These are phyloP conservation scores for Tanozyma kutaoensis DNA, from an alignment of 805 yeast genomes.

Conservation along the genomic window DNA sequence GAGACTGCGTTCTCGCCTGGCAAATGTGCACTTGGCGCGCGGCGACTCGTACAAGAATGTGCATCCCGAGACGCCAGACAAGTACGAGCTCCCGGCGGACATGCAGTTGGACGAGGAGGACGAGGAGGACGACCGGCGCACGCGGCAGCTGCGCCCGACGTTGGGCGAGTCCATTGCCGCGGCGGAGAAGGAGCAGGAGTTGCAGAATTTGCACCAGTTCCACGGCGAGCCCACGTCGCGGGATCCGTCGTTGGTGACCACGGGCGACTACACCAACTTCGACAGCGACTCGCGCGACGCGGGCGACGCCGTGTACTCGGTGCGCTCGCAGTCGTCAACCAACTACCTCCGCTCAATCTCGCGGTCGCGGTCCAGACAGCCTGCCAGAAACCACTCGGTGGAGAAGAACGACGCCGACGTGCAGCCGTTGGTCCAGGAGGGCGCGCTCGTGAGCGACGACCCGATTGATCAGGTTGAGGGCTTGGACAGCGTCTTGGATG, in stretches of 20 bases:
- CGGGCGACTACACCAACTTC: conserved; percentile 33
- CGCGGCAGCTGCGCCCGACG: conserved; percentile 27
- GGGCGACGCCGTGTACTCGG: conserved; percentile 10
- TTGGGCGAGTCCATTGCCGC: conserved; percentile 33
- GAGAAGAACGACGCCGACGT: conserved; percentile 18
- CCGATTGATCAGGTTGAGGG: conserved; percentile 33
- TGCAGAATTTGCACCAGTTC: neutral
- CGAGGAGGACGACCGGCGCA: conserved; percentile 22
- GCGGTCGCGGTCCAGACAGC: conserved; percentile 43
- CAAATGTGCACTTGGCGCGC: conserved; percentile 43
- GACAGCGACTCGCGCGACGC: conserved; percentile 20
- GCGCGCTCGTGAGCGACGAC: conserved; percentile 41
- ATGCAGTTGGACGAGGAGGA: conserved; percentile 12
- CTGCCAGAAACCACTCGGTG: conserved; percentile 7
- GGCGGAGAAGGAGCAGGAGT: conserved; percentile 13
- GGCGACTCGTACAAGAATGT: conserved; percentile 67
- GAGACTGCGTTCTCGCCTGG: conserved; percentile 12
- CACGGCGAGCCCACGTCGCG: conserved; percentile 7
- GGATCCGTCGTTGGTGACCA: conserved; percentile 28
- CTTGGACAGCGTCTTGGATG: conserved; percentile 35
- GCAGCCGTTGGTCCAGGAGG: conserved; percentile 38
- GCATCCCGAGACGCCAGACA: conserved; percentile 29
- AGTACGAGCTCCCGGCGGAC: conserved; percentile 29
- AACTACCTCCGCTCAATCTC: conserved; percentile 55
- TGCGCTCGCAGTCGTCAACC: conserved; percentile 29